phyloP scores from a whole-genome alignment of 176 grass and related monocot species.

The Musa acuminata region DNA sequence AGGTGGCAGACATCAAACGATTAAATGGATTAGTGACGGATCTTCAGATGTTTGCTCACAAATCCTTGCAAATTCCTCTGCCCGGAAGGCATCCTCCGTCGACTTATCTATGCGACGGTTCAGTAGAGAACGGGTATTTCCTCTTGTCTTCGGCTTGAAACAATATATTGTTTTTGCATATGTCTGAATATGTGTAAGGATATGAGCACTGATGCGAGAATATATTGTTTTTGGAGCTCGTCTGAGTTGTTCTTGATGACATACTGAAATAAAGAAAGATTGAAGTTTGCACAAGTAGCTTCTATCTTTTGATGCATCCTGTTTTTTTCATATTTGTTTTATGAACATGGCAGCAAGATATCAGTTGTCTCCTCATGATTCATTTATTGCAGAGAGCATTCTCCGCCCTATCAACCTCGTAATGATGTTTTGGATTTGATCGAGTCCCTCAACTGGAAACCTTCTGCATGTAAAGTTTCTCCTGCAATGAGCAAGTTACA shows the following conservation, averaged over 20 bases:
- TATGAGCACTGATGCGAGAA: background rate
- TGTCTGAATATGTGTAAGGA: background rate
- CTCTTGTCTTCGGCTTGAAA: background rate
- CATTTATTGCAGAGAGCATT: constrained; percentile 38
- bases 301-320: too few relatives aligned
- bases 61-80: constrained; percentile 66
- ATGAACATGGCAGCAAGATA: background rate
- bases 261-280: too few relatives aligned
- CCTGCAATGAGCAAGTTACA: constrained; percentile 86
- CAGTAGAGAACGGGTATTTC: constrained; percentile 2
- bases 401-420: constrained; percentile 37
- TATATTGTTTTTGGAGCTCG: too few relatives aligned
- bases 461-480: constrained; percentile 50
- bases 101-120: background rate
- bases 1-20: constrained; percentile 71
- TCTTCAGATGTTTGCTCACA: constrained; percentile 88
- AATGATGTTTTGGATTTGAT: constrained; percentile 63
- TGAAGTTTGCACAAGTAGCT: background rate
- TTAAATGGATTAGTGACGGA: constrained; percentile 78
- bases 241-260: too few relatives aligned
- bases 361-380: background rate
- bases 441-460: constrained; percentile 37
- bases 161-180: background rate
- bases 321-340: background rate
- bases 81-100: constrained; percentile 46